phyloP scores from a whole-genome alignment of 495 filamentous ascomycete species.

The Staphylotrichum tortipilum region DNA sequence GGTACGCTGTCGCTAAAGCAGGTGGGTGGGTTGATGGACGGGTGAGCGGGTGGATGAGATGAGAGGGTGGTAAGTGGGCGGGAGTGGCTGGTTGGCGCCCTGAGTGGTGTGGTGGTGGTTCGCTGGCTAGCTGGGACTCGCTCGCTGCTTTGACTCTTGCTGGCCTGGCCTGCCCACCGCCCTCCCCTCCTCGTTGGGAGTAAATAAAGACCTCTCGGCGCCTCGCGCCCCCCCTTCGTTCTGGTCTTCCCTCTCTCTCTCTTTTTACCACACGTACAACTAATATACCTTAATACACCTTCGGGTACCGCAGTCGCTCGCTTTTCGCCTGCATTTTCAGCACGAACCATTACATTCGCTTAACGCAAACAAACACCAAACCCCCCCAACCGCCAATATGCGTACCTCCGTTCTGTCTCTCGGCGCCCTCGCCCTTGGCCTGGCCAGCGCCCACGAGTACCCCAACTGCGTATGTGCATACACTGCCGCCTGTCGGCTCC shows the following conservation, averaged over 20 bases:
- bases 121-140: no score
- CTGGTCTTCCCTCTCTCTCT: background rate
- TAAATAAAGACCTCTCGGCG: conserved; percentile 1
- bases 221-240: background rate
- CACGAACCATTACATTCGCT: conserved; percentile 2
- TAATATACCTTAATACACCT: conserved; percentile 7
- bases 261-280: background rate
- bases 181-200: no score
- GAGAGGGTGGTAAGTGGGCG: no score
- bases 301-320: conserved; percentile 13
- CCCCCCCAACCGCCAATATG: conserved; percentile 8
- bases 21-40: no score
- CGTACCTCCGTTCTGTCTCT: conserved; percentile 14
- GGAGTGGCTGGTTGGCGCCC: no score
- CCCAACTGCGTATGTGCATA: conserved; percentile 24
- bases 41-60: no score
- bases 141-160: no score
- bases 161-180: no score
- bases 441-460: conserved; percentile 19
- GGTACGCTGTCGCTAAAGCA: no score
- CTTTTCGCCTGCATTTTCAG: conserved; percentile 7
- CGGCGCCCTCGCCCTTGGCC: conserved; percentile 18
- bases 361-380: background rate
- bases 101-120: no score
- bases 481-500: no score